Conservation (phyloP, 805 yeast species). For the Candida peoriensis region DNA sequence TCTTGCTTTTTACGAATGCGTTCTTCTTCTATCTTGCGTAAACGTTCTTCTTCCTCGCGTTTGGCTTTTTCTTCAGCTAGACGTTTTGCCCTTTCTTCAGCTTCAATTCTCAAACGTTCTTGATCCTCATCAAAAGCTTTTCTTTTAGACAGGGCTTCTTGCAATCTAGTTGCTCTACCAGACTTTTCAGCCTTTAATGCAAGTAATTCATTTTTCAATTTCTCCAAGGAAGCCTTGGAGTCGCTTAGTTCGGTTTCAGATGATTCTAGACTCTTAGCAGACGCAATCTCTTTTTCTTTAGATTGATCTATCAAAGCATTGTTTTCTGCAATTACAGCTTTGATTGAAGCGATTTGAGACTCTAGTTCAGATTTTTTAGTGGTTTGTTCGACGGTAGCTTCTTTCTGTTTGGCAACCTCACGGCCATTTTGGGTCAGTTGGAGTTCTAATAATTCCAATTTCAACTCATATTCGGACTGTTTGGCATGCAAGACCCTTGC, state of each 20-base stretch:
- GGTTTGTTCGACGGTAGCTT: slow-evolving; percentile 11
- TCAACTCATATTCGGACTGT: slow-evolving; percentile 21
- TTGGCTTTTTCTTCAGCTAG: slow-evolving; percentile 9
- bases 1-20: slow-evolving; percentile 52
- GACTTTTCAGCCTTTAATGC: slow-evolving; percentile 17
- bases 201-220: slow-evolving; percentile 17
- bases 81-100: slow-evolving; percentile 12
- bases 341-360: slow-evolving; percentile 14
- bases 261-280: slow-evolving; percentile 8
- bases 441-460: slow-evolving; percentile 18
- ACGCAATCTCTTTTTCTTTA: slow-evolving; percentile 10
- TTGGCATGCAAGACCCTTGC: slow-evolving; percentile 24
- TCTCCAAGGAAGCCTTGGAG: slow-evolving; percentile 13
- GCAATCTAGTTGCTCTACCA: slow-evolving; percentile 19
- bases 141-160: slow-evolving; percentile 21
- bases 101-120: slow-evolving; percentile 11
- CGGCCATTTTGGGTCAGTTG: slow-evolving; percentile 22
- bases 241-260: slow-evolving; percentile 15
- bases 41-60: slow-evolving; percentile 36
- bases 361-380: slow-evolving; percentile 17
- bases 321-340: slow-evolving; percentile 17
- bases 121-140: slow-evolving; percentile 17
- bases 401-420: slow-evolving; percentile 19
- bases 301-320: slow-evolving; percentile 13
- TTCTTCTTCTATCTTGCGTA: slow-evolving; percentile 80